These are phyloP conservation scores for Emericellopsis terricola DNA, from an alignment of 495 filamentous ascomycete species.

Conservation along the genomic window DNA sequence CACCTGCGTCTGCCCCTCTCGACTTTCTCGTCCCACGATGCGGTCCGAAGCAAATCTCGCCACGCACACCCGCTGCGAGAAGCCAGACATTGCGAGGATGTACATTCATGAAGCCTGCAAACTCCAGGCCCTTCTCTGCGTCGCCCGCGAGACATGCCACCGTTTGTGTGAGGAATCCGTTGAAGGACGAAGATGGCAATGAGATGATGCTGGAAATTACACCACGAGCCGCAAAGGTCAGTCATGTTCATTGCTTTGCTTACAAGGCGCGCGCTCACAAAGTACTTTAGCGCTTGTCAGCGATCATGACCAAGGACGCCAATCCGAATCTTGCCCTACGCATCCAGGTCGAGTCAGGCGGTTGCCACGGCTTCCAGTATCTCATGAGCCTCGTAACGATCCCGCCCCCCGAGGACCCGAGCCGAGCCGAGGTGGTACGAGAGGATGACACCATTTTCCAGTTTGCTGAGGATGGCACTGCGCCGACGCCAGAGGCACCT, in stretches of 20 bases:
- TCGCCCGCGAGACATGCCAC: constrained; percentile 15
- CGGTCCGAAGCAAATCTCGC: not conserved
- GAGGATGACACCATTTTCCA: constrained; percentile 64
- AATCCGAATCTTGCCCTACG: constrained; percentile 76
- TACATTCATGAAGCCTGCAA: not conserved
- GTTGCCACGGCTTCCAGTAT: constrained; percentile 97
- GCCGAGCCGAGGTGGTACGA: constrained; percentile 11
- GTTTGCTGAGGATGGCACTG: constrained; percentile 8
- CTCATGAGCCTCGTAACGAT: constrained; percentile 66
- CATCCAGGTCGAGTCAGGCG: constrained; percentile 77
- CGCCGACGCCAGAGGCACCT: constrained; percentile 20
- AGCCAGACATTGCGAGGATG: too few species aligned
- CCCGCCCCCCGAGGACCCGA: constrained; percentile 13
- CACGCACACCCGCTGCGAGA: too few species aligned
- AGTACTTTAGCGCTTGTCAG: constrained; percentile 39
- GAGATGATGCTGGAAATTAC: constrained; percentile 68
- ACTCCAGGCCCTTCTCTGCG: constrained; percentile 10
- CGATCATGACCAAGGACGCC: constrained; percentile 49
- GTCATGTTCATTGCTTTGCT: too few species aligned
- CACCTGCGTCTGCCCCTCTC: not conserved
- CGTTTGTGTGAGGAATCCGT: constrained; percentile 38
- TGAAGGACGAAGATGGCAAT: constrained; percentile 60
- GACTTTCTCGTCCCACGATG: constrained; percentile 3
- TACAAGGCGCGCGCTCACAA: too few species aligned
- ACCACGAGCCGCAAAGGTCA: constrained; percentile 59